phyloP scores from a whole-genome alignment of 805 yeast species.

The Hyphopichia homilentoma region DNA sequence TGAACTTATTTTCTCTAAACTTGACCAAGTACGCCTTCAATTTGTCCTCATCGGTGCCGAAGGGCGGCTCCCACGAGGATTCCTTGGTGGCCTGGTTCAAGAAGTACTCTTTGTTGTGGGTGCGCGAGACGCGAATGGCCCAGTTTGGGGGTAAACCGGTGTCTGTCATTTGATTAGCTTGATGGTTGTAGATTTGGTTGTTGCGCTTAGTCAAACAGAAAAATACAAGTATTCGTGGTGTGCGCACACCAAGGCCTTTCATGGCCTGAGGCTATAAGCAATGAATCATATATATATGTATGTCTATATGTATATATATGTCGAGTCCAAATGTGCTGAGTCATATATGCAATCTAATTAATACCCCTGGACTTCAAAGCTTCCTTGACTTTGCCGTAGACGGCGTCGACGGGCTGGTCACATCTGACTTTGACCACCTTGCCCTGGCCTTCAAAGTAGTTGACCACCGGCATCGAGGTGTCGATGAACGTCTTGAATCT shows the following conservation, averaged over 20 bases:
- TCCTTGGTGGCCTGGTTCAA: conserved; percentile 65
- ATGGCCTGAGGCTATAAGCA: not conserved
- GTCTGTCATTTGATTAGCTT: conserved; percentile 13
- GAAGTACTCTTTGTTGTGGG: conserved; percentile 82
- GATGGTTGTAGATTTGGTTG: too few species aligned
- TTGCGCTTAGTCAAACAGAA: too few species aligned
- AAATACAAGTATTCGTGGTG: conserved; percentile 1
- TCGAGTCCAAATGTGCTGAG: too few species aligned
- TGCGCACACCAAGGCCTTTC: not conserved
- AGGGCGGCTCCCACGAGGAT: conserved; percentile 91
- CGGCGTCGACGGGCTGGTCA: conserved; percentile 76
- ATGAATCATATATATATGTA: too few species aligned
- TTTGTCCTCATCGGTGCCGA: conserved; percentile 63
- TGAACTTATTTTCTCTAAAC: conserved; percentile 30
- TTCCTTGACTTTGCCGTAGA: conserved; percentile 62
- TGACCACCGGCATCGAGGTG: conserved; percentile 92
- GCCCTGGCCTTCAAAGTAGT: conserved; percentile 66
- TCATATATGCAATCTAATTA: too few species aligned
- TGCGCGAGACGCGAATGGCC: conserved; percentile 74
- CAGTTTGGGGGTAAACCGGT: conserved; percentile 88
- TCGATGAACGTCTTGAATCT: conserved; percentile 83
- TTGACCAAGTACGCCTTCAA: conserved; percentile 54
- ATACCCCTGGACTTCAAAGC: conserved; percentile 50
- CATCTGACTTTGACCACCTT: conserved; percentile 79
- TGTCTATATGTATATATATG: too few species aligned